A percentile compares a stretch with the other conserved stretches of the same genome.
Conservation (phyloP, 1,139 yeast genomes). For the Debaryomycetaceae sp. region DNA sequence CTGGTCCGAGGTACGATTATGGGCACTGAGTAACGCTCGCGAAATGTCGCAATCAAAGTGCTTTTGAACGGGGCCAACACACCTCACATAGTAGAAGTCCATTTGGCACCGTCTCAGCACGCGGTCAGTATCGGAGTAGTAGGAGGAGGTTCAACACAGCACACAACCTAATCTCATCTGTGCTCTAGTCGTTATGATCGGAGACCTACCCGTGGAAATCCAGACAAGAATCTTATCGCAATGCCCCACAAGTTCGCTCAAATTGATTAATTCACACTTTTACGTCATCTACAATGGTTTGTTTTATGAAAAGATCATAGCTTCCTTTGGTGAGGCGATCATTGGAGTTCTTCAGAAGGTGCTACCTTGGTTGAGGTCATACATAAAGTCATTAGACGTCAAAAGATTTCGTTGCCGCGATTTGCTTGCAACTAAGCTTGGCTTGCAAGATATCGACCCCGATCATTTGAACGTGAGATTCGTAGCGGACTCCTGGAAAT, state of each 20-base stretch:
- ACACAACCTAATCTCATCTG: background rate
- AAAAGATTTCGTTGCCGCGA: conserved; percentile 25
- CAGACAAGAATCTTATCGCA: conserved; percentile 36
- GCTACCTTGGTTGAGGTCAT: conserved; percentile 39
- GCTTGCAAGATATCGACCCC: background rate
- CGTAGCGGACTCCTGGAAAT: conserved; percentile 52
- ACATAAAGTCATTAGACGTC: conserved; percentile 45
- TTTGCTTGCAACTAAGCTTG: conserved; percentile 8
- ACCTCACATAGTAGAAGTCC: no score
- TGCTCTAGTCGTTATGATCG: conserved; percentile 16
- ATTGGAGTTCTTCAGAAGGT: conserved; percentile 23
- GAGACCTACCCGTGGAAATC: conserved; percentile 48
- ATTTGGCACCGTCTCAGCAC: no score
- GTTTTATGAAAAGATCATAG: conserved; percentile 38
- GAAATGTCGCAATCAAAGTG: no score
- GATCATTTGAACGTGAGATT: conserved; percentile 17
- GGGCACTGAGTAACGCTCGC: no score
- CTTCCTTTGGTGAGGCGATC: conserved; percentile 40
- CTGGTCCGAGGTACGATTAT: no score
- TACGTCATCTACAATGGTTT: conserved; percentile 48
- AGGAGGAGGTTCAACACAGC: no score
- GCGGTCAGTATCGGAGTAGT: no score
- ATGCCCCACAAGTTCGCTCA: conserved; percentile 41
- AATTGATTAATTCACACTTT: conserved; percentile 38
- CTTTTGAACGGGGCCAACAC: no score